phyloP scores from a whole-genome alignment of 2,329 filamentous ascomycete genomes.

The Anthostomella pinea region DNA sequence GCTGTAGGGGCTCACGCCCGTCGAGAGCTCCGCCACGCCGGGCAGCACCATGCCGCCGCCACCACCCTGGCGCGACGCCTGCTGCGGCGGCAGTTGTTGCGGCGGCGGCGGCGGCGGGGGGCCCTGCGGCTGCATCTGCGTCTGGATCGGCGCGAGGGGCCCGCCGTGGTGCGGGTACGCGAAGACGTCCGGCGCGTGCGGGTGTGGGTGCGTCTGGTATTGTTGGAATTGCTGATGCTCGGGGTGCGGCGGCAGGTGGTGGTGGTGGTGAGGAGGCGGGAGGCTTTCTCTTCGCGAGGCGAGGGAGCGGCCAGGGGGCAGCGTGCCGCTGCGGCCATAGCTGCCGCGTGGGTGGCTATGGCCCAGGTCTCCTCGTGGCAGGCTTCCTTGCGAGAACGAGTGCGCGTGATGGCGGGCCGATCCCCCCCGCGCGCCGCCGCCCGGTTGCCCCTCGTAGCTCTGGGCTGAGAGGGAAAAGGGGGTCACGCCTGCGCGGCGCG shows the following conservation, averaged over 20 bases:
- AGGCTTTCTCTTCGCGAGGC: constrained; percentile 43
- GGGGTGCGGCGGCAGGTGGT: constrained; percentile 27
- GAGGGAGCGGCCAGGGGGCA: constrained; percentile 33
- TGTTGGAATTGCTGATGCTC: constrained; percentile 28
- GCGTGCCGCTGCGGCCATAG: constrained; percentile 37
- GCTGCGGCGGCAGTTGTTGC: too few species aligned
- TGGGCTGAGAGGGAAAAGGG: constrained; percentile 71
- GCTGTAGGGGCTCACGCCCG: constrained; percentile 59
- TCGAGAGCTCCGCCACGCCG: constrained; percentile 61
- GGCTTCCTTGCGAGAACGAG: constrained; percentile 46
- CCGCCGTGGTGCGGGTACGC: constrained; percentile 36
- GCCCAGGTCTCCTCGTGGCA: constrained; percentile 41
- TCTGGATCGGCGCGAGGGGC: constrained; percentile 53
- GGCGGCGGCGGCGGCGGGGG: too few species aligned
- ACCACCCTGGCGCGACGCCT: too few species aligned
- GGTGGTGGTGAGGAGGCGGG: constrained; percentile 20
- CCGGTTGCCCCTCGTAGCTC: constrained; percentile 44
- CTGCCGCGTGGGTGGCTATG: constrained; percentile 35
- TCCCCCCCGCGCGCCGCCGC: constrained; percentile 30
- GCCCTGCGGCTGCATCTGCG: constrained; percentile 36
- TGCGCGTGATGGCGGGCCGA: constrained; percentile 26
- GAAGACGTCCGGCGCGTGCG: constrained; percentile 19
- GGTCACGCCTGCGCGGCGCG: constrained; percentile 81
- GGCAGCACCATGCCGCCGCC: constrained; percentile 52
- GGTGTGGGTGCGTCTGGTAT: constrained; percentile 34